Conservation (phyloP, 1,139 yeast species). For the Meyerozyma carpophila region DNA sequence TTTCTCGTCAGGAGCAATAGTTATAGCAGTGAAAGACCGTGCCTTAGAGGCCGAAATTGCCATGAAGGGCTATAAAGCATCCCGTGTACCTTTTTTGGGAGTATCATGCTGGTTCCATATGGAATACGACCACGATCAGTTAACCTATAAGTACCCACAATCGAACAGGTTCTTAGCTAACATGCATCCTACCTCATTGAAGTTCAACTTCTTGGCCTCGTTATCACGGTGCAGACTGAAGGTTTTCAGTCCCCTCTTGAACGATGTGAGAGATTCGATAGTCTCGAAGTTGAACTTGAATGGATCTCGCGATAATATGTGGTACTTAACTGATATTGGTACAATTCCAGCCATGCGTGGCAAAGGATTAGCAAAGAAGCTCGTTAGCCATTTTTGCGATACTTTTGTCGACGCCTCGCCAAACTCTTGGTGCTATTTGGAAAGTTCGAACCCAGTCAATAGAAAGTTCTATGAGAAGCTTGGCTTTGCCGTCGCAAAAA, state of each 20-base stretch:
- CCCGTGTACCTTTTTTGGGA: slow-evolving; percentile 26
- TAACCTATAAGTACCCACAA: not conserved
- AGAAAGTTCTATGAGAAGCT: slow-evolving; percentile 44
- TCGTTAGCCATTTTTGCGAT: slow-evolving; percentile 25
- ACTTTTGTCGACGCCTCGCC: slow-evolving; percentile 12
- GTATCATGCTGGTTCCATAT: slow-evolving; percentile 36
- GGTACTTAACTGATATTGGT: slow-evolving; percentile 39
- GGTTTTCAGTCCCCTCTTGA: slow-evolving; percentile 30
- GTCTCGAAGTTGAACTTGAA: slow-evolving; percentile 10
- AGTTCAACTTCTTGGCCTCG: slow-evolving; percentile 30
- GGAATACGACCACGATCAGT: slow-evolving; percentile 14
- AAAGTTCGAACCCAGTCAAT: slow-evolving; percentile 48
- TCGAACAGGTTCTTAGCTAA: slow-evolving; percentile 12
- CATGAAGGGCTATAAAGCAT: slow-evolving; percentile 13
- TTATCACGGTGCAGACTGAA: slow-evolving; percentile 32
- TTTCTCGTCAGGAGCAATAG: slow-evolving; percentile 27
- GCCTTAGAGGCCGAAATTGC: slow-evolving; percentile 21
- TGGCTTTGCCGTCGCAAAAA: slow-evolving; percentile 41
- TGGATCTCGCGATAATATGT: slow-evolving; percentile 16
- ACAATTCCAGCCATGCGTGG: slow-evolving; percentile 37
- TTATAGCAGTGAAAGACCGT: slow-evolving; percentile 30
- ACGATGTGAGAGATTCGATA: slow-evolving; percentile 25
- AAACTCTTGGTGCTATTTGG: slow-evolving; percentile 22
- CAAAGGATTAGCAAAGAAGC: slow-evolving; percentile 32
- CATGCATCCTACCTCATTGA: slow-evolving; percentile 25